Evolutionary conservation across 78 protist genomes (phyloP).

Genomic region (Polysphondylium violaceum): DNA sequence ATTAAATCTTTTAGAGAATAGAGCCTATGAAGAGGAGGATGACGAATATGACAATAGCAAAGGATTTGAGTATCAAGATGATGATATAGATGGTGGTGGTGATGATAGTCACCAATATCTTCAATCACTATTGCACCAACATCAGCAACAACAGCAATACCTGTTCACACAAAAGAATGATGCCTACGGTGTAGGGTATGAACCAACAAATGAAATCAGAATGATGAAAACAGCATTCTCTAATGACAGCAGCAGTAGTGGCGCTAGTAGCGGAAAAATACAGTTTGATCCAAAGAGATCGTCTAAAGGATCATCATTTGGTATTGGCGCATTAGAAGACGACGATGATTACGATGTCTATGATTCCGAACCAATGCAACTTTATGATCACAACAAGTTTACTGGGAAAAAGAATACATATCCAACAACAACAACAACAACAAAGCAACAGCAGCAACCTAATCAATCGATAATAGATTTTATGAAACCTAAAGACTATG

Average conservation of each 20-base stretch:
- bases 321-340: constrained; percentile 30
- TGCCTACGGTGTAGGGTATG: constrained; percentile 60
- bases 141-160: neutral
- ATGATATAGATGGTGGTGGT: neutral
- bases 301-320: neutral
- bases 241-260: neutral
- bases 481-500: constrained; percentile 35
- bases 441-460: neutral
- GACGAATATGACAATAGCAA: neutral
- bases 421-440: neutral
- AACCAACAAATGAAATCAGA: constrained; percentile 11
- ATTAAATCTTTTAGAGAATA: neutral
- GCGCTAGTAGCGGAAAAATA: too few species aligned
- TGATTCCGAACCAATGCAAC: neutral
- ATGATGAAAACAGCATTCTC: neutral
- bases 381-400: constrained; percentile 3
- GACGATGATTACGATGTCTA: constrained; percentile 43
- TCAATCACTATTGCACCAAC: too few species aligned
- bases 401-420: neutral
- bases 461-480: constrained; percentile 5
- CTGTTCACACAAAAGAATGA: constrained; percentile 11
- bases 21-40: constrained; percentile 8
- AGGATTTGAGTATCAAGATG: neutral
- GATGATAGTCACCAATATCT: too few species aligned
- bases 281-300: too few species aligned